phyloP scores from a whole-genome alignment of 306 rosid genomes.

The Morella rubra region DNA sequence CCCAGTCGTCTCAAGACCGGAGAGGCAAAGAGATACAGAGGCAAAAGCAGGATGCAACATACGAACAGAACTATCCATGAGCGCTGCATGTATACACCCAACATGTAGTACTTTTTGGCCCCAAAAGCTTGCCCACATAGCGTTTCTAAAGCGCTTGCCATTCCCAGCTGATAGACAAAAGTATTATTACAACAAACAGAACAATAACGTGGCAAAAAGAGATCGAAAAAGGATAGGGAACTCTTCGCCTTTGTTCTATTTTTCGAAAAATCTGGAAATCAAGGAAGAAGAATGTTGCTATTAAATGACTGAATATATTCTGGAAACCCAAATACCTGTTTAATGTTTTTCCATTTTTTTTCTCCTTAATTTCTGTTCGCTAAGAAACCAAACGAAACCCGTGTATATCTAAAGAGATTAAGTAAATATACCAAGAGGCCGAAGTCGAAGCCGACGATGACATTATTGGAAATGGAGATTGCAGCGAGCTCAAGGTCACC shows the following conservation, averaged over 20 bases:
- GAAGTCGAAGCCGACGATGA: constrained; percentile 62
- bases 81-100: constrained; percentile 85
- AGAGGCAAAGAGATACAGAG: constrained; percentile 51
- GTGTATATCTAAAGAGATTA: no score
- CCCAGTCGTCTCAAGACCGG: constrained; percentile 62
- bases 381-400: neutral
- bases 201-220: neutral
- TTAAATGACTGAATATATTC: no score
- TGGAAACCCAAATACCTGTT: no score
- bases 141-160: constrained; percentile 86
- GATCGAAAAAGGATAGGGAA: neutral
- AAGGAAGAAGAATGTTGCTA: no score
- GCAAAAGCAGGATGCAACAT: constrained; percentile 58
- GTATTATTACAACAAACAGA: neutral
- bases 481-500: constrained; percentile 77
- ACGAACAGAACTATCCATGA: constrained; percentile 69
- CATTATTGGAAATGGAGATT: constrained; percentile 55
- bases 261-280: no score
- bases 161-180: constrained; percentile 51
- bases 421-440: constrained; percentile 58
- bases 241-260: neutral
- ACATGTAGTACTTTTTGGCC: constrained; percentile 67
- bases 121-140: constrained; percentile 91
- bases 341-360: neutral
- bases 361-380: neutral